Evolutionary conservation across 345 rosid genomes (phyloP).

Genomic region (Trapa incisa): DNA sequence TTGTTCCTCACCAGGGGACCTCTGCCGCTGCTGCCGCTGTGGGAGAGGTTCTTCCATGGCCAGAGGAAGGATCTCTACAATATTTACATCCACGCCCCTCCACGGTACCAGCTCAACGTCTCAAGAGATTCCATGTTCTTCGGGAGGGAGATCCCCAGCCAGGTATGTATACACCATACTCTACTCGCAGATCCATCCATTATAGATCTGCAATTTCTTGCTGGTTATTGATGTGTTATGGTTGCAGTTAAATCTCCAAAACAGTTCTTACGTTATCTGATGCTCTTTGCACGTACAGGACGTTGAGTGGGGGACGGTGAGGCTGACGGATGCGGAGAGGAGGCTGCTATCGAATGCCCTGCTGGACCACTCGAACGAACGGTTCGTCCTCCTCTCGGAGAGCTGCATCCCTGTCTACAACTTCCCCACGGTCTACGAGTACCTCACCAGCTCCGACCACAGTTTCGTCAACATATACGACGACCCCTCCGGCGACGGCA

Average conservation of each 20-base stretch:
- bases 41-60: conserved; percentile 82
- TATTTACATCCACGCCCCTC: conserved; percentile 58
- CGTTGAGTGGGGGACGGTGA: conserved; percentile 72
- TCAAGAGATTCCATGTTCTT: conserved; percentile 51
- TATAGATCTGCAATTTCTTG: too few relatives aligned
- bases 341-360: conserved; percentile 85
- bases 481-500: conserved; percentile 76
- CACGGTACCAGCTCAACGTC: conserved; percentile 38
- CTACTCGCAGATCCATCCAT: background rate
- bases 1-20: conserved; percentile 90
- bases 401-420: conserved; percentile 88
- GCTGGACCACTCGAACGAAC: conserved; percentile 75
- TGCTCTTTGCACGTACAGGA: conserved; percentile 22
- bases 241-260: too few relatives aligned
- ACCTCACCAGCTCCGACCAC: conserved; percentile 49
- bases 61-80: conserved; percentile 38
- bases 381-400: conserved; percentile 85
- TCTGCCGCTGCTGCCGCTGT: conserved; percentile 69
- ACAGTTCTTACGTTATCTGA: too few relatives aligned
- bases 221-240: too few relatives aligned
- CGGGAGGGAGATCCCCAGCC: conserved; percentile 61
- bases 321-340: conserved; percentile 70
- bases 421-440: conserved; percentile 65
- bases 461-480: conserved; percentile 88
- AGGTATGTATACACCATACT: conserved; percentile 24